Evolutionary conservation across 2,329 filamentous ascomycete species (phyloP), one percentile per base, ranked within the genome.

Genomic region (Periconia digitata): DNA sequence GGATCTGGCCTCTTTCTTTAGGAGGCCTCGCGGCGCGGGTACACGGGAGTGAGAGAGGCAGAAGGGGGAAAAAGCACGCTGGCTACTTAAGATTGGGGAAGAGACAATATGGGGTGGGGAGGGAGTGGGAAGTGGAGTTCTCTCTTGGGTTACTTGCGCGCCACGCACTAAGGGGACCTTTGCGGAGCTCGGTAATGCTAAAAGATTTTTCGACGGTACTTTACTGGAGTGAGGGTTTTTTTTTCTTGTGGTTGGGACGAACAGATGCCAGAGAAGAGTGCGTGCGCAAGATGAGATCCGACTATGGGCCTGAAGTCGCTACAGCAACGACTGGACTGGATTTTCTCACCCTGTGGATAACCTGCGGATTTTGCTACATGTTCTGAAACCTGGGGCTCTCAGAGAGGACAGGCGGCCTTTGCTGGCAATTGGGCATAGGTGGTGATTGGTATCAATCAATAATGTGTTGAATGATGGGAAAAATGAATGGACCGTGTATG

Each of bases 211-310:
- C n/a, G n/a, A n/a, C n/a, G n/a, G n/a, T n/a, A n/a, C n/a, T 32
- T 32, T 32, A 3, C 27, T 32, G 27, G 24, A 27, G 24, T 6
- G 12, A 27, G 12, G 24, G 24, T 7, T 12, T 27, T 27, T 27
- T 27, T 27, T 12, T 27, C 24, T 4, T 32, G n/a, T 12, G 4
- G 27, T 32, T 32, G 27, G n/a, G 27, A 15, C 12, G 12, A 10
- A 10, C 27, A 32, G 5, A 32, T 5, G 27, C 10, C 27, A 32
- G 47, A 43, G 43, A 43, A 45, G 43, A 24, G 38, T 37, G 17
- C 43, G 37, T 51, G 52, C 51, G 52, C 49, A 42, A 51, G 44
- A 52, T 42, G 44, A 48, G 50, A 57, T 49, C 51, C 54, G 46
- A 44, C 16, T 48, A 47, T 17, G 23, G 35, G 27, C 6, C 36